Evolutionary conservation across 768 basidiomycete species (phyloP).

Genomic region (Baorangia bicolor): DNA sequence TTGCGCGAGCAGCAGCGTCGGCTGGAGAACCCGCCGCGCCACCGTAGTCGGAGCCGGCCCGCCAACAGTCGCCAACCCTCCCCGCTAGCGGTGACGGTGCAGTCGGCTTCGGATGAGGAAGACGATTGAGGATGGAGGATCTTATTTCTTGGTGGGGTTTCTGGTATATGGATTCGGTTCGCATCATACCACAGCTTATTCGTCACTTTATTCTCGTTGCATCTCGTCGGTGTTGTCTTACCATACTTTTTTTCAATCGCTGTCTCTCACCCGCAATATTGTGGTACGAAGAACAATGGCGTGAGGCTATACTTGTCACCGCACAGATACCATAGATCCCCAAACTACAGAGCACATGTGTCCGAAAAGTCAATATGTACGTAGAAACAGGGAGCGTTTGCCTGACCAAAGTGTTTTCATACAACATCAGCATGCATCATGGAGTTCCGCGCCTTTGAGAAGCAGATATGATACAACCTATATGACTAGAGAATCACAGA

Average conservation of each 20-base stretch:
- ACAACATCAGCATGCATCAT: neutral
- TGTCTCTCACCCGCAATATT: neutral
- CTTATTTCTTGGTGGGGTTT: neutral
- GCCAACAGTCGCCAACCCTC: constrained; percentile 18
- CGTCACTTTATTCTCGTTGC: constrained; percentile 24
- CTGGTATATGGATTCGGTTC: constrained; percentile 2
- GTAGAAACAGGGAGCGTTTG: neutral
- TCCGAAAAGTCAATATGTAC: neutral
- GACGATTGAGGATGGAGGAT: constrained; percentile 10
- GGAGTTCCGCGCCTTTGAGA: neutral
- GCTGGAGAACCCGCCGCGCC: constrained; percentile 18
- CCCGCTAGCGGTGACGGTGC: constrained; percentile 15
- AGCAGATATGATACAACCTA: too few relatives aligned
- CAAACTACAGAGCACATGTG: neutral
- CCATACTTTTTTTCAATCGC: neutral
- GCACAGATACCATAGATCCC: neutral
- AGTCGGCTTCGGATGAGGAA: constrained; percentile 7
- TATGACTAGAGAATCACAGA: constrained; percentile 1
- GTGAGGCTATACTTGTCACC: neutral
- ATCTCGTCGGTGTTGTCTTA: neutral
- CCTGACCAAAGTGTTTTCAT: neutral
- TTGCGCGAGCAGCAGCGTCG: constrained; percentile 45
- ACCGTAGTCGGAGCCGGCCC: constrained; percentile 24
- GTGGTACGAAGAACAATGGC: neutral
- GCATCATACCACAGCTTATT: constrained; percentile 23